These are phyloP conservation scores for Parmelia sp. DNA, from an alignment of 495 filamentous ascomycete species.

Conservation along the genomic window DNA sequence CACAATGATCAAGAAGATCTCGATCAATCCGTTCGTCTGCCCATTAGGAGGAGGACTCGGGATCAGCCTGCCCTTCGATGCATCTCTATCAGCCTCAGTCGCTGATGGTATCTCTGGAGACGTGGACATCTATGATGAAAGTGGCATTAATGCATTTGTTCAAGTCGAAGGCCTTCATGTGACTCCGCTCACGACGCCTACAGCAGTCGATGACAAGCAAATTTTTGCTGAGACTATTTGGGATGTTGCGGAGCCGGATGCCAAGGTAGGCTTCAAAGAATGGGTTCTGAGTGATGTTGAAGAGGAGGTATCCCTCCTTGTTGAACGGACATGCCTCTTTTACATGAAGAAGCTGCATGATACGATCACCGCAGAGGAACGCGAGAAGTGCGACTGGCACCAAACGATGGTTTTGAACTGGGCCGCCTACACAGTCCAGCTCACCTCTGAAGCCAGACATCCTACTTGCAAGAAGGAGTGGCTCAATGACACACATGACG, in stretches of 20 bases:
- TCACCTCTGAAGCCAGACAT: slow-evolving; percentile 16
- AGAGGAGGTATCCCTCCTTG: slow-evolving; percentile 10
- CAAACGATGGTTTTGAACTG: slow-evolving; percentile 17
- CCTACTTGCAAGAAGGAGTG: slow-evolving; percentile 27
- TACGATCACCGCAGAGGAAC: slow-evolving; percentile 13
- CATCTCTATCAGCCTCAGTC: slow-evolving; percentile 4
- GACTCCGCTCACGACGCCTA: slow-evolving; percentile 18
- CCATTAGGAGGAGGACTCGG: neutral
- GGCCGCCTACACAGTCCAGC: slow-evolving; percentile 10
- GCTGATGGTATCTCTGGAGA: slow-evolving; percentile 25
- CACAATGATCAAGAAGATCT: slow-evolving; percentile 30
- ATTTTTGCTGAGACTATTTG: slow-evolving; percentile 15
- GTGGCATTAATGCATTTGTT: slow-evolving; percentile 23
- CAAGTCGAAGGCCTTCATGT: slow-evolving; percentile 28
- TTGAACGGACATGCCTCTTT: neutral
- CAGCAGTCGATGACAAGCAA: neutral
- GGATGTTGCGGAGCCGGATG: slow-evolving; percentile 7
- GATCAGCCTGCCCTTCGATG: slow-evolving; percentile 14
- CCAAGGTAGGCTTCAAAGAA: neutral
- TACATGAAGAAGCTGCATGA: neutral
- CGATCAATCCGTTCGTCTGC: slow-evolving; percentile 24
- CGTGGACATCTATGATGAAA: slow-evolving; percentile 25
- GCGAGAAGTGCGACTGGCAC: neutral
- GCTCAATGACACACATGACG: slow-evolving; percentile 32
- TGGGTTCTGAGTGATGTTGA: neutral